Base-by-base conservation (phyloP, 768 basidiomycete genomes). In the Lactifluus hygrophoroides region DNA sequence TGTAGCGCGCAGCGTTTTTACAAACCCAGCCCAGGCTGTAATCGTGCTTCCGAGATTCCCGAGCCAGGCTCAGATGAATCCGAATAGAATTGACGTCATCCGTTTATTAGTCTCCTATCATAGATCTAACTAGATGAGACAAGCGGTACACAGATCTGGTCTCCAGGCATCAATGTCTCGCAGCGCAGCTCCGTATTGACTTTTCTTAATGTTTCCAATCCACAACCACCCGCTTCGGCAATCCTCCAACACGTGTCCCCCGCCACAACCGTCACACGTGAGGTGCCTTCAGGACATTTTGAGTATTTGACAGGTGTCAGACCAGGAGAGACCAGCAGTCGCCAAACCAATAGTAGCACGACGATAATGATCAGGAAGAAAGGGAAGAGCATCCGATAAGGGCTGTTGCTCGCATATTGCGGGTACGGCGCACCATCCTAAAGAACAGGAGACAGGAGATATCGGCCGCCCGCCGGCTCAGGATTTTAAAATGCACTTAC, bases 161-260 rank as follows among this genome's bases (percentile, higher is more conserved):
- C 57, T 32, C 64, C 64, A 10, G 64, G 61, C 23, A 49, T 35
- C 57, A 64, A 46, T 38, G 47, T 42, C 54, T 64, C 64, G 28
- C 64, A 64, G 14, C 32, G 45, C 11, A 64, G 23, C 5, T 45
- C 23, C 50, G 11, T 34, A 28, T 64, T 64, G 13, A 59, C 51
- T 14, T 38, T 42, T 21, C 30, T 54, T n/a, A 64, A 55, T 11
- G 4, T 61, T 14, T 64, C 64, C 32, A 64, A 44, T 51, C 44
- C 56, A 48, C 64, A 64, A 14, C 64, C 57, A 30, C 56, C 54
- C 17, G 50, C 42, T n/a, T 63, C 51, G 11, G 54, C 61, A 38
- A 64, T 60, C 42, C 45, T 58, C 64, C 64, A 64, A 52, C 64
- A 64, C n/a, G 64, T 64, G 43, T 64, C 64, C 23, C 64, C 64